Base-by-base conservation (phyloP, 169 alveolate species). In the Cryptosporidium bovis region DNA sequence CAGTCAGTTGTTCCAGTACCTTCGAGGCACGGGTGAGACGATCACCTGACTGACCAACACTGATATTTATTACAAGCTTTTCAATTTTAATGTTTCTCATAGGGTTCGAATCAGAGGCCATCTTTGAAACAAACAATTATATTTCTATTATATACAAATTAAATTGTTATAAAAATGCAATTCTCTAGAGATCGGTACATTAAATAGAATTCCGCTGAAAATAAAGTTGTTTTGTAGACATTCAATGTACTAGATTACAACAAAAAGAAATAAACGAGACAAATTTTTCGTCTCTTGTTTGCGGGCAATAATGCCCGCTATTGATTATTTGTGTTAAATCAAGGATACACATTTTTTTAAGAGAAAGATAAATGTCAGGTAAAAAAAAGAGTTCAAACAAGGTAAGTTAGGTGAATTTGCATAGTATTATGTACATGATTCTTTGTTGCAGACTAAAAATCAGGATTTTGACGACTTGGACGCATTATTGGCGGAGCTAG, bases 1-100 rank as follows among this genome's bases (percentile, higher is more conserved):
- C 99, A 4, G 99, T 96, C 82, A 98, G 95, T 94, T 97, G 99
- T 90, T 96, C 99, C 91, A 98, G 92, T 85, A 98, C 99, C 92
- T 97, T 97, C 33, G 99, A 99, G 12, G 99, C 99, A 71, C 99
- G 97, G 20, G 99, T 98, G 84, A 98, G 96, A 67, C 99, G 94
- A 93, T 98, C 99, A 16, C 99, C 99, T 64, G 99, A 94, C 96
- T 94, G 83, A 53, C 99, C 99, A 40, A 97, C 99, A 82, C 99
- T 96, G 91, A 98, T 96, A 95, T 98, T 98, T 84, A 98, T 96
- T 83, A 97, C 98, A 82, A 98, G 97, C 93, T 98, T 98, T 83
- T 95, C 98, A 82, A 98, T 97, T 90, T 97, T 97, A 94, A 98
- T 98, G 87, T 97, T 97, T 93, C 99, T 97, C 99, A 98, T 98